These are phyloP conservation scores for Populus euphratica DNA, from an alignment of 345 rosid genomes.

Conservation along the genomic window DNA sequence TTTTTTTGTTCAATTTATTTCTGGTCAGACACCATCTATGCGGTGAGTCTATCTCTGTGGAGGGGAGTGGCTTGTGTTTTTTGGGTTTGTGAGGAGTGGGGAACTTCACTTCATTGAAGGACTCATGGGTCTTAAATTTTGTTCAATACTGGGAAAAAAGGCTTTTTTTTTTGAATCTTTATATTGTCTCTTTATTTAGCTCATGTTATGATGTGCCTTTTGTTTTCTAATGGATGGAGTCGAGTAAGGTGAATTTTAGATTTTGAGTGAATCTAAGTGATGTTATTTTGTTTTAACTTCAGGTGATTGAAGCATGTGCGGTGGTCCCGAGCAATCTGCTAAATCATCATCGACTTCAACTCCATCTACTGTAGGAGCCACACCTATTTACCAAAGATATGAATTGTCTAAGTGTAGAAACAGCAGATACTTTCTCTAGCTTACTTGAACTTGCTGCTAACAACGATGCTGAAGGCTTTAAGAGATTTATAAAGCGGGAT, in stretches of 20 bases:
- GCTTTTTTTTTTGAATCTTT: no score
- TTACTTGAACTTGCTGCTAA: slow-evolving; percentile 46
- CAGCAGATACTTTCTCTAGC: slow-evolving; percentile 34
- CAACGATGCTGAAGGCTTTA: slow-evolving; percentile 41
- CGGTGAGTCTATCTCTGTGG: background rate
- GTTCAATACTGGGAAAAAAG: background rate
- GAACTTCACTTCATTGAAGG: background rate
- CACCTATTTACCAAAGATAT: slow-evolving; percentile 11
- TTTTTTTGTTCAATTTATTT: background rate
- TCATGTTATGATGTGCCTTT: background rate
- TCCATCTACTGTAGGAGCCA: background rate
- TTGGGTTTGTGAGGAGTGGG: background rate
- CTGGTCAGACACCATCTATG: background rate
- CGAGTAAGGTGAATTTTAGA: background rate
- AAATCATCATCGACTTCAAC: slow-evolving; percentile 12
- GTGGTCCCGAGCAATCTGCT: slow-evolving; percentile 26
- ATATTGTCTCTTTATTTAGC: background rate
- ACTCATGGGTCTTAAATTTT: background rate
- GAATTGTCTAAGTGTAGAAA: slow-evolving; percentile 27
- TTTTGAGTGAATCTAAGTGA: background rate
- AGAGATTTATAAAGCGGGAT: slow-evolving; percentile 25
- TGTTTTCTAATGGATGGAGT: background rate
- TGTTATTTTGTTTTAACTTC: slow-evolving; percentile 7
- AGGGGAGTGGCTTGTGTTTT: background rate
- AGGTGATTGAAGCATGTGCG: slow-evolving; percentile 31